Conservation (phyloP, 768 basidiomycete species). For the Lentinula aciculospora region DNA sequence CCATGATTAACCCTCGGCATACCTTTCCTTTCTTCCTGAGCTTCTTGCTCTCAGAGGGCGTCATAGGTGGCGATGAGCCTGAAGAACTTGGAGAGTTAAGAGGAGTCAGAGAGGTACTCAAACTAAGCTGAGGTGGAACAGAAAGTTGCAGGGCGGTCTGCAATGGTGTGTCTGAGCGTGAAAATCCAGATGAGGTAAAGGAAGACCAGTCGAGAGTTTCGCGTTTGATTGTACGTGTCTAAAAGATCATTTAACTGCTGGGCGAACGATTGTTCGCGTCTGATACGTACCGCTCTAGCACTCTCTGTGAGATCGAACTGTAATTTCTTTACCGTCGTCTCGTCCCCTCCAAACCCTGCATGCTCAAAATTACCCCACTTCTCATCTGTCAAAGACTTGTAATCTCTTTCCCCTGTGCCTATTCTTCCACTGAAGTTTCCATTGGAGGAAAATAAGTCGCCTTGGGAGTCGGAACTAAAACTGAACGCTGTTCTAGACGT, state of each 20-base stretch:
- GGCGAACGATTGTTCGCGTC: not conserved
- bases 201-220: conserved; percentile 87
- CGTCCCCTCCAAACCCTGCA: conserved; percentile 62
- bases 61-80: not conserved
- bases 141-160: conserved; percentile 80
- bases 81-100: not conserved
- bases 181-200: conserved; percentile 80
- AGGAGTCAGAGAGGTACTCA: conserved; percentile 15
- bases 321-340: conserved; percentile 57
- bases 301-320: conserved; percentile 92
- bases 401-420: conserved; percentile 52
- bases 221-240: conserved; percentile 71
- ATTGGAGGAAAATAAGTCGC: not conserved
- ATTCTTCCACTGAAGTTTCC: not conserved
- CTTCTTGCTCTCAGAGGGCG: conserved; percentile 64
- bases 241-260: not conserved
- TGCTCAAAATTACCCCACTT: conserved; percentile 92
- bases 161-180: conserved; percentile 70
- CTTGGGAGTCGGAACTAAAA: not conserved
- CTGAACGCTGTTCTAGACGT: not conserved
- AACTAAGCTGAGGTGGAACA: conserved; percentile 35
- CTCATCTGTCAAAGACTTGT: conserved; percentile 76
- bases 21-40: conserved; percentile 78
- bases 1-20: not conserved
- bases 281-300: conserved; percentile 52